A percentile compares a stretch with the other conserved stretches of the same genome.
Evolutionary conservation across 1,284 basidiomycete genomes (phyloP).

Genomic region (Leccinum laetum): DNA sequence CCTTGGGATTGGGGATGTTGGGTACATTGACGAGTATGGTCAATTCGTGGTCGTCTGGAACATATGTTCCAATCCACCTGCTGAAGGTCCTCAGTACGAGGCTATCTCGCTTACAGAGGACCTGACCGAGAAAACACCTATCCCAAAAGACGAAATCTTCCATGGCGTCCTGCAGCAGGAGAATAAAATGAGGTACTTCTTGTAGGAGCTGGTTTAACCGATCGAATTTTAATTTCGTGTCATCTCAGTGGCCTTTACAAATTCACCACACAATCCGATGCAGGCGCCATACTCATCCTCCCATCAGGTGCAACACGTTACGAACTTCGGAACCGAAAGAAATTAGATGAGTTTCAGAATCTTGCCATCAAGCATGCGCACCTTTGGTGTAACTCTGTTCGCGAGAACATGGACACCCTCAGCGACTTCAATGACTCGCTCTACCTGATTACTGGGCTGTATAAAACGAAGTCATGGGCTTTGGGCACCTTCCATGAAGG

Average conservation of each 20-base stretch:
- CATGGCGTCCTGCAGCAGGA: background rate
- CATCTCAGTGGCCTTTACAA: background rate
- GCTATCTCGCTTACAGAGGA: too few species aligned
- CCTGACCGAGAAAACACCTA: too few species aligned
- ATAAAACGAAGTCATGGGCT: constrained; percentile 2
- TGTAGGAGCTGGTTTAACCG: too few species aligned
- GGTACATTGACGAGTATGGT: background rate
- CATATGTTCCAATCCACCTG: too few species aligned
- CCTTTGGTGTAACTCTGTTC: constrained; percentile 3
- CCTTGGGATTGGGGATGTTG: constrained; percentile 6
- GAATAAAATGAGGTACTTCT: too few species aligned
- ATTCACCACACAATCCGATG: background rate
- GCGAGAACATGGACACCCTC: too few species aligned
- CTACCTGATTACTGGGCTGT: constrained; percentile 10
- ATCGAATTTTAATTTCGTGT: too few species aligned
- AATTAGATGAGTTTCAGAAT: background rate
- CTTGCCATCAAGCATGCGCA: constrained; percentile 1
- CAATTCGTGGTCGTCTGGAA: too few species aligned
- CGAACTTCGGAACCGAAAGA: background rate
- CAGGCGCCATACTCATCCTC: constrained; percentile 10
- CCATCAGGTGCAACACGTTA: constrained; percentile 3
- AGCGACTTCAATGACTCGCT: too few species aligned
- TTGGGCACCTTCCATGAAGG: too few species aligned
- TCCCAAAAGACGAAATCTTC: background rate
- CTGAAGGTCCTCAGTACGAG: too few species aligned